Percentiles rank a stretch among this genome's conserved stretches.
phyloP scores from a whole-genome alignment of 2,329 filamentous ascomycete species.

The Pyricularia grisea region DNA sequence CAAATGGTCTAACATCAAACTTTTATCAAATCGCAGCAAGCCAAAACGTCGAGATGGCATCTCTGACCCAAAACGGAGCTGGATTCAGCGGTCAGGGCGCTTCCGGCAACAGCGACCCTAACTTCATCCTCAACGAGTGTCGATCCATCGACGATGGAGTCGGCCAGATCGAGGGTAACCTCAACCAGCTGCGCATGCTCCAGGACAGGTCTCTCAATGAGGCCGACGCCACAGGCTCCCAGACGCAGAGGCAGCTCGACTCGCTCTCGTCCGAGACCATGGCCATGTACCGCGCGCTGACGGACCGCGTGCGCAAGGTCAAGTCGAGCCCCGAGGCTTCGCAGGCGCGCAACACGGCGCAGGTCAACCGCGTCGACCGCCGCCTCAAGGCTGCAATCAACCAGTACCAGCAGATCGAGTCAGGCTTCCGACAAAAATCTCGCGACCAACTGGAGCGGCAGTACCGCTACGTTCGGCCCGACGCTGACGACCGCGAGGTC shows the following conservation, averaged over 20 bases:
- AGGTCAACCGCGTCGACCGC: constrained; percentile 73
- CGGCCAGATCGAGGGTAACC: constrained; percentile 61
- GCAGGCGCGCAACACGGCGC: constrained; percentile 63
- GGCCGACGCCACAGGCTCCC: constrained; percentile 59
- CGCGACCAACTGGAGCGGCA: constrained; percentile 81
- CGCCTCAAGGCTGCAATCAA: constrained; percentile 74
- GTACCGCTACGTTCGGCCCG: constrained; percentile 79
- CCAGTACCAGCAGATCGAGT: constrained; percentile 72
- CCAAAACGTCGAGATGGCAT: constrained; percentile 60
- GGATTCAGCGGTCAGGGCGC: constrained; percentile 23
- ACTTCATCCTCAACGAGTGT: constrained; percentile 77
- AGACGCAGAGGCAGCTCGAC: constrained; percentile 62
- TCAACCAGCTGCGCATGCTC: constrained; percentile 61
- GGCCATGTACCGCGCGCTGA: constrained; percentile 69
- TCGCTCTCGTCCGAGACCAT: constrained; percentile 70
- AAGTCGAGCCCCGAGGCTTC: constrained; percentile 74
- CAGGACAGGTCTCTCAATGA: constrained; percentile 67
- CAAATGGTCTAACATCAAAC: background rate
- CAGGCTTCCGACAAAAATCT: constrained; percentile 68
- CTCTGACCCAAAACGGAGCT: constrained; percentile 44
- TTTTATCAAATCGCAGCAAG: constrained; percentile 19
- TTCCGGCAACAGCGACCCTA: constrained; percentile 44
- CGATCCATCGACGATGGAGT: constrained; percentile 71
- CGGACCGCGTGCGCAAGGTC: constrained; percentile 68
- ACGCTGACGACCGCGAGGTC: constrained; percentile 72